Percentiles rank a stretch among this genome's conserved stretches.
phyloP scores from a whole-genome alignment of 179 eudicot genomes.

The Corrigiola litoralis region DNA sequence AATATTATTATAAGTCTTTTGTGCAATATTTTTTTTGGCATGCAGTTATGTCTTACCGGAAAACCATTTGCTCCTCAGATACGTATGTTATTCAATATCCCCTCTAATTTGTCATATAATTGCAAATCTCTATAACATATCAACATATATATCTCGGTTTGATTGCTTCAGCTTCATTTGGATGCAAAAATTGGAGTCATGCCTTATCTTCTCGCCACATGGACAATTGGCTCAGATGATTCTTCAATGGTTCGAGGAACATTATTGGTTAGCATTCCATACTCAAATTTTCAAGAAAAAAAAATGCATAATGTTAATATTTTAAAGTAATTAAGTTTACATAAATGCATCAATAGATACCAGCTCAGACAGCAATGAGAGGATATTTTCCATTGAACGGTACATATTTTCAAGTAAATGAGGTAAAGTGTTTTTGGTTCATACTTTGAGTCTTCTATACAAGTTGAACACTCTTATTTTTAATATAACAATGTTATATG shows the following conservation, averaged over 20 bases:
- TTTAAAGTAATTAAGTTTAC: not conserved
- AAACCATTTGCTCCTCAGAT: conserved; percentile 35
- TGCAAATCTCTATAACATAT: not conserved
- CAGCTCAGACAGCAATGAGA: conserved; percentile 85
- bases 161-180: conserved; percentile 27
- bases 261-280: conserved; percentile 47
- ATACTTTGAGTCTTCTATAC: not conserved
- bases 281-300: not conserved
- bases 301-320: not conserved
- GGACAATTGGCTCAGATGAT: conserved; percentile 65
- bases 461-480: not conserved
- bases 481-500: not conserved
- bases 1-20: not conserved
- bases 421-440: conserved; percentile 37
- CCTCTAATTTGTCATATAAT: too few relatives aligned
- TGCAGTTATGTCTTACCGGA: conserved; percentile 60
- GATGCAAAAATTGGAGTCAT: conserved; percentile 51
- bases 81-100: conserved; percentile 33
- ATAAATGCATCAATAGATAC: conserved; percentile 45
- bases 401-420: conserved; percentile 91
- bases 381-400: conserved; percentile 92
- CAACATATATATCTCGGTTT: not conserved
- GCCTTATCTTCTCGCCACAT: conserved; percentile 68
- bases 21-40: not conserved
- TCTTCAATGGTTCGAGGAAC: conserved; percentile 60